These are phyloP conservation scores for Alternaria sp. DNA, from an alignment of 2,329 filamentous ascomycete species.

Conservation along the genomic window DNA sequence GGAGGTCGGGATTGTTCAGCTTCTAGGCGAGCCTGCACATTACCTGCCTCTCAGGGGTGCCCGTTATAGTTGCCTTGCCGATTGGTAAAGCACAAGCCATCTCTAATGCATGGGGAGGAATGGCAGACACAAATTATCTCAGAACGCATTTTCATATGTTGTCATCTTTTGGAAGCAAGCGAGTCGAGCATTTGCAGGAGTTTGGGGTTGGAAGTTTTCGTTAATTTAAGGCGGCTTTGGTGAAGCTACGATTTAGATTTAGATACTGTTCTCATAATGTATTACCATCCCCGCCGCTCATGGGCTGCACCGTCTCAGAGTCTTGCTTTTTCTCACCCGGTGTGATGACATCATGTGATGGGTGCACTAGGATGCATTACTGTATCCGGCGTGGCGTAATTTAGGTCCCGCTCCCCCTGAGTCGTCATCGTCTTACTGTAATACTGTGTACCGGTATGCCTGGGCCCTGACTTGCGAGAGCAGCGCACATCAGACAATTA, in stretches of 20 bases:
- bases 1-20: slow-evolving; percentile 52
- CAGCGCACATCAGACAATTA: accelerated
- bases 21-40: slow-evolving; percentile 28
- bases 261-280: slow-evolving; percentile 3
- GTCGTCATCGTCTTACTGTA: neutral
- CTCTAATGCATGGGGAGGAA: neutral
- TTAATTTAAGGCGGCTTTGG: neutral
- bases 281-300: neutral
- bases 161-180: slow-evolving; percentile 11
- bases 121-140: neutral
- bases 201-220: neutral
- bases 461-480: neutral
- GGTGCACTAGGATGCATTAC: neutral
- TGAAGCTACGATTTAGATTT: slow-evolving; percentile 11
- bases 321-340: neutral
- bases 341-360: neutral
- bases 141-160: slow-evolving; percentile 3
- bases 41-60: neutral
- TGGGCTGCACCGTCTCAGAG: neutral
- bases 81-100: neutral
- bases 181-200: slow-evolving; percentile 18
- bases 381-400: neutral
- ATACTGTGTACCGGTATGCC: too few species aligned
- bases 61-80: neutral
- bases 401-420: neutral